phyloP scores from a whole-genome alignment of 2,329 filamentous ascomycete species.

The Polytolypa hystricis region DNA sequence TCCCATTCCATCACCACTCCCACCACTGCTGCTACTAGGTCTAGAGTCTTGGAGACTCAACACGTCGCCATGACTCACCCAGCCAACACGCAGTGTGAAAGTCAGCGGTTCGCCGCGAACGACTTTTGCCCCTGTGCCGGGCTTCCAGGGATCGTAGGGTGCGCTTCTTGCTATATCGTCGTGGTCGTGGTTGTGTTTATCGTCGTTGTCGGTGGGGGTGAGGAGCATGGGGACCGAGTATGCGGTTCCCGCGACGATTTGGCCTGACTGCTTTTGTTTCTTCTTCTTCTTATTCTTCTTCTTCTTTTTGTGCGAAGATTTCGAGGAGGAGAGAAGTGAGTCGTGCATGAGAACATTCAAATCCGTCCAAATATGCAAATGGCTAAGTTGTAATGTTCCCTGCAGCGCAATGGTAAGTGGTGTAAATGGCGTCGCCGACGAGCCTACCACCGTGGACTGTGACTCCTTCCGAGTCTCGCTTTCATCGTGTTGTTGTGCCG shows the following conservation, averaged over 20 bases:
- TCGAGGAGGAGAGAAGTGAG: conserved; percentile 12
- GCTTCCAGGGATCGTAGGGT: conserved; percentile 35
- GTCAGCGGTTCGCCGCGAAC: conserved; percentile 80
- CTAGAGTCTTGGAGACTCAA: conserved; percentile 23
- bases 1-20: conserved; percentile 5
- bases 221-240: conserved; percentile 70
- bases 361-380: conserved; percentile 80
- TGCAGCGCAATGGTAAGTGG: conserved; percentile 81
- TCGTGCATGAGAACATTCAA: conserved; percentile 78
- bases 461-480: conserved; percentile 20
- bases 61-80: conserved; percentile 43
- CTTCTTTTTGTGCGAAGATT: too few species aligned
- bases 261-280: conserved; percentile 45
- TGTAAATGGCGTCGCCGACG: conserved; percentile 49
- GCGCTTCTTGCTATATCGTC: conserved; percentile 33
- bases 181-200: conserved; percentile 8
- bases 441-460: conserved; percentile 10
- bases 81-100: conserved; percentile 68
- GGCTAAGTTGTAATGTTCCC: conserved; percentile 76
- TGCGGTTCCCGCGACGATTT: conserved; percentile 75
- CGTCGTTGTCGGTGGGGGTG: conserved; percentile 15
- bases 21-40: not conserved
- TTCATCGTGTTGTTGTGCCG: conserved; percentile 30
- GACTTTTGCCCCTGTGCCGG: conserved; percentile 48
- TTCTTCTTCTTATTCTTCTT: conserved; percentile 48